Percentiles rank a stretch among this genome's conserved stretches.
These are phyloP conservation scores for Prillingera fragicola DNA, from an alignment of 1,284 basidiomycete genomes.

Conservation along the genomic window DNA sequence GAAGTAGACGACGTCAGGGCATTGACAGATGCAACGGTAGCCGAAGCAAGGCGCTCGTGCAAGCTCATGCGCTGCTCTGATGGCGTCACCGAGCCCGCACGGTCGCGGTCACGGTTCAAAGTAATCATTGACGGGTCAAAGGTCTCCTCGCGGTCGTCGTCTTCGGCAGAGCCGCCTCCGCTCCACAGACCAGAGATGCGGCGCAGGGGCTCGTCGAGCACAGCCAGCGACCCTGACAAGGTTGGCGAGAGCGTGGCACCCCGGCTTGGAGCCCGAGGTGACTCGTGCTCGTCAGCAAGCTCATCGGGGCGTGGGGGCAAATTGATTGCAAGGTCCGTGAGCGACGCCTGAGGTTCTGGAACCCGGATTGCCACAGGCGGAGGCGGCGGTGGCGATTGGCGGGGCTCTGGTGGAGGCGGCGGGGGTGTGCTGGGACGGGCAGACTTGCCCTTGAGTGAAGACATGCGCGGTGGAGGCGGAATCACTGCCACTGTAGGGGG, in stretches of 20 bases:
- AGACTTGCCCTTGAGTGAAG: too few species aligned
- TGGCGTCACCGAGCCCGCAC: neutral
- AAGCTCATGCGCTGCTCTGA: constrained; percentile 6
- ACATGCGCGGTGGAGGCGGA: too few species aligned
- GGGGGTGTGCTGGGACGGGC: too few species aligned
- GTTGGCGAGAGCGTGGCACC: constrained; percentile 8
- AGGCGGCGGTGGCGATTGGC: neutral
- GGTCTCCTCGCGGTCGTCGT: constrained; percentile 22
- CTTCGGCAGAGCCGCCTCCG: neutral
- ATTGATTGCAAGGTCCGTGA: too few species aligned
- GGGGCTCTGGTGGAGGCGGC: too few species aligned
- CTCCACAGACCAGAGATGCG: constrained; percentile 33
- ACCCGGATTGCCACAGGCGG: neutral
- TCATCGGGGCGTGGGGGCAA: constrained; percentile 38
- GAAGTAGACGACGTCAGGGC: constrained; percentile 3
- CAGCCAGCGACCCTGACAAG: constrained; percentile 11
- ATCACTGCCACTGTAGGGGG: too few species aligned
- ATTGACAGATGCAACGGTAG: neutral
- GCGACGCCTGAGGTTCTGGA: constrained; percentile 7
- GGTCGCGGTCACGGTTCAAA: too few species aligned
- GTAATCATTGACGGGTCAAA: constrained; percentile 25
- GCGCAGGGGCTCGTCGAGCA: constrained; percentile 31
- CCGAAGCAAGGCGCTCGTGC: constrained; percentile 11
- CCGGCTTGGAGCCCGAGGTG: constrained; percentile 5
- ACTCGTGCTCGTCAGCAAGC: constrained; percentile 25